Evolutionary conservation across 805 yeast species (phyloP).

Genomic region (Hanseniaspora opuntiae): DNA sequence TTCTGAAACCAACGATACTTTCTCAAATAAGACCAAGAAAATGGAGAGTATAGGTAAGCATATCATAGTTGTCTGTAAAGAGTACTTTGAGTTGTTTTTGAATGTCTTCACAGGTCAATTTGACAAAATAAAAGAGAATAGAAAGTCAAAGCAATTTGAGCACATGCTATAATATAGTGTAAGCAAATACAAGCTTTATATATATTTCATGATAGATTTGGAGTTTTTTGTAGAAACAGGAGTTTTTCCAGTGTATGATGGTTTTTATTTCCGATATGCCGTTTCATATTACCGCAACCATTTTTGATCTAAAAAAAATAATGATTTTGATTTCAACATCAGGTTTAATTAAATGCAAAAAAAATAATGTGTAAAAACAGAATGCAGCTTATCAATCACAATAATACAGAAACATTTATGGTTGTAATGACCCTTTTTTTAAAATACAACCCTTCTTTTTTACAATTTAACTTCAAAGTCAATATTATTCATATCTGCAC

Average conservation of each 20-base stretch:
- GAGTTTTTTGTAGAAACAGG: background rate
- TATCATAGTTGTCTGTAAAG: constrained; percentile 41
- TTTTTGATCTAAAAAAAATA: background rate
- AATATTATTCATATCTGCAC: no score
- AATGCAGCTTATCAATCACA: no score
- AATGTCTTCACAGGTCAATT: constrained; percentile 10
- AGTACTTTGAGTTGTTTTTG: constrained; percentile 18
- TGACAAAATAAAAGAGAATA: constrained; percentile 6
- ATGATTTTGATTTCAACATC: background rate
- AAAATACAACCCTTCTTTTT: no score
- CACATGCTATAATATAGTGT: background rate
- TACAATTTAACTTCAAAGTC: no score
- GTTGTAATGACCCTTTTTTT: no score
- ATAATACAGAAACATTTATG: no score
- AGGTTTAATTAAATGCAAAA: constrained; percentile 1
- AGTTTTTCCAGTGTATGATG: background rate
- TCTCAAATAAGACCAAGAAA: constrained; percentile 24
- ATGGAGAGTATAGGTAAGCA: constrained; percentile 57
- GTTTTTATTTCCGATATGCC: no score
- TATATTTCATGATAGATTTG: background rate
- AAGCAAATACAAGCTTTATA: background rate
- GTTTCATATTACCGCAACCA: no score
- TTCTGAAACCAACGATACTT: constrained; percentile 24
- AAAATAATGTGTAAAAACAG: background rate
- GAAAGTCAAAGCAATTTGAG: constrained; percentile 3